A percentile compares a stretch with the other conserved stretches of the same genome.
phyloP scores from a whole-genome alignment of 2,329 filamentous ascomycete genomes.

The Coleophoma eucalyptorum region DNA sequence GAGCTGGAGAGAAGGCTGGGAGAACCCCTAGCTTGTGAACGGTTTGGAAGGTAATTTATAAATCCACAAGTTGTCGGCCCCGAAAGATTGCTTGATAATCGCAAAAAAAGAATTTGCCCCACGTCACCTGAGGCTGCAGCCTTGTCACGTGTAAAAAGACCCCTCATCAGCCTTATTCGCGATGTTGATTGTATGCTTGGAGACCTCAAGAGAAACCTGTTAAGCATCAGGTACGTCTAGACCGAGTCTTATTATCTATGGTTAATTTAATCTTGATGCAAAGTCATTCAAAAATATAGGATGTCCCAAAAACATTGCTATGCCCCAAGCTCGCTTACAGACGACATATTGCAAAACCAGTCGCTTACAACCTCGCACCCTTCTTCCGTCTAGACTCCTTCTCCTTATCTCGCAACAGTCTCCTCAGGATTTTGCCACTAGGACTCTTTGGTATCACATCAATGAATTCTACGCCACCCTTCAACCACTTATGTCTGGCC shows the following conservation, averaged over 20 bases:
- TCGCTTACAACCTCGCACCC: slow-evolving; percentile 60
- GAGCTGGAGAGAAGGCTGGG: neutral
- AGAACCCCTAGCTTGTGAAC: neutral
- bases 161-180: too few species aligned
- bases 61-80: neutral
- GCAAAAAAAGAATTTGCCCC: slow-evolving; percentile 7
- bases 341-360: neutral
- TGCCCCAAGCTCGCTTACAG: too few species aligned
- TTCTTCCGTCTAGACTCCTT: slow-evolving; percentile 60
- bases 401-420: slow-evolving; percentile 70
- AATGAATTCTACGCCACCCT: slow-evolving; percentile 59
- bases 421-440: slow-evolving; percentile 69
- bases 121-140: too few species aligned
- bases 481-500: slow-evolving; percentile 65
- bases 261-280: too few species aligned
- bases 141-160: too few species aligned
- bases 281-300: too few species aligned
- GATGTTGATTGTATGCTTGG: too few species aligned
- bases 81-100: slow-evolving; percentile 16
- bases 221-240: too few species aligned
- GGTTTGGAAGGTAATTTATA: too few species aligned
- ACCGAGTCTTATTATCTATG: too few species aligned
- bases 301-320: too few species aligned
- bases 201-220: too few species aligned
- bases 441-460: slow-evolving; percentile 69